Evolutionary conservation across 2,329 filamentous ascomycete species (phyloP), one percentile per base, ranked within the genome.

Genomic region (Talaromyces sp.): DNA sequence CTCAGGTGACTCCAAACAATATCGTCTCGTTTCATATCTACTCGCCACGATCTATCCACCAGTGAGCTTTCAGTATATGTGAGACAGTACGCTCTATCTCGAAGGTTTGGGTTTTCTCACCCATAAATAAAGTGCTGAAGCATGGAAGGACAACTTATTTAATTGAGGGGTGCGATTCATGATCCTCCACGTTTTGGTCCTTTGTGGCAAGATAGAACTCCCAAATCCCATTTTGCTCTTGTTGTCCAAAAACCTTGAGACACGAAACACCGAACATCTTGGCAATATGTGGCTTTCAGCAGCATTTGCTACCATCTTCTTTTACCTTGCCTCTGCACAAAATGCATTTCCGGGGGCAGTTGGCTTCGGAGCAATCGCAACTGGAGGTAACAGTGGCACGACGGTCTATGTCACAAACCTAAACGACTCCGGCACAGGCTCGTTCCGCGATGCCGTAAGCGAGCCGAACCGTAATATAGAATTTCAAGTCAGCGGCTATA

Each of bases 391-490:
- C 47, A 76, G 77, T 19, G 82, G 82, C 35, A 77, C 75, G 3
- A 80, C 82, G 27, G 84, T 83, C 70, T 76, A 82, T 52, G 82
- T 85, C 10, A 81, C 79, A 17, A 84, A 82, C 67, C 72, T 85
- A 11, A 74, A 80, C 61, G 82, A 84, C 68, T 77, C 77, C 2
- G 83, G 83, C 5, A 67, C 78, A 8, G 82, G 83, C 2, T 84
- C 82, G 3, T 78, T 85, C 10, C 81, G 82, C 31, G 82, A 85
- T 69, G 82, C 82, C 15, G 81, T 85, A 41, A 82, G 80, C 0
- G 69, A 78, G 61, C 68, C 80, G 1, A 80, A 83, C 67, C 81
- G 82, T 39, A 83, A 82, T 31, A 76, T 85, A 22, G 80, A 83
- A 22, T 84, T 85, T 68, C 78, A 80, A 15, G 78, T 84, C 8